These are phyloP conservation scores for Penicillium crystallinum DNA, from an alignment of 495 filamentous ascomycete species.

Conservation along the genomic window DNA sequence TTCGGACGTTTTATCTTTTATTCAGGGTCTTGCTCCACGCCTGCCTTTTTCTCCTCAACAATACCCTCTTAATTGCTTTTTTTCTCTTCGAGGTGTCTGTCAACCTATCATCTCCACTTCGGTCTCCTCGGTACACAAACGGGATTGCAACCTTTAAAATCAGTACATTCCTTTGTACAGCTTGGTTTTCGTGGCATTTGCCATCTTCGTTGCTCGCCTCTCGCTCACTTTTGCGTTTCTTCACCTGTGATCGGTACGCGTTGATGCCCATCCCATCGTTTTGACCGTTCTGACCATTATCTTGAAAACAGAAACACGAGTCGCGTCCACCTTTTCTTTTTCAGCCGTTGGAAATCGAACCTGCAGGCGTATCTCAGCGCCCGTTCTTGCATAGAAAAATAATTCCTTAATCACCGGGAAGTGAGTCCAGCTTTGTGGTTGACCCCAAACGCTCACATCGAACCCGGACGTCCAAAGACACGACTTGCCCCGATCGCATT, in stretches of 20 bases:
- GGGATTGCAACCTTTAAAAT: conserved; percentile 1
- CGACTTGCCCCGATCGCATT: conserved; percentile 16
- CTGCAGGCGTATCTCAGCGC: conserved; percentile 13
- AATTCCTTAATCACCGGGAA: conserved; percentile 37
- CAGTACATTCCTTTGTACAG: conserved; percentile 20
- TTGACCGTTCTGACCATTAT: too few species aligned
- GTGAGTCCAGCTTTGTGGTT: conserved; percentile 27
- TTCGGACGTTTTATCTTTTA: conserved; percentile 16
- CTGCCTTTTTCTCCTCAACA: conserved; percentile 3
- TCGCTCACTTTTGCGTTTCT: conserved; percentile 17
- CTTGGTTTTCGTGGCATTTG: conserved; percentile 17
- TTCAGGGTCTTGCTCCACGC: conserved; percentile 11
- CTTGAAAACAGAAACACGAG: conserved; percentile 14
- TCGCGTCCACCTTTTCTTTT: conserved; percentile 8
- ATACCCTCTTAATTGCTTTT: conserved; percentile 20
- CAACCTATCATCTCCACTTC: conserved; percentile 1
- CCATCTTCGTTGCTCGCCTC: conserved; percentile 12
- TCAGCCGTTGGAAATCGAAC: conserved; percentile 7
- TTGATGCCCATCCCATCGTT: too few species aligned
- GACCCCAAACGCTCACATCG: conserved; percentile 25
- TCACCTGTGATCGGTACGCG: conserved; percentile 22
- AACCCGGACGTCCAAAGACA: conserved; percentile 12
- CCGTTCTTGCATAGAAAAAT: conserved; percentile 21
- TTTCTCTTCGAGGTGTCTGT: not conserved
- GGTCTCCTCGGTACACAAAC: not conserved